Conservation (phyloP, 192 early-diverging fungal genomes). For the Rhizophagus prolifer region DNA sequence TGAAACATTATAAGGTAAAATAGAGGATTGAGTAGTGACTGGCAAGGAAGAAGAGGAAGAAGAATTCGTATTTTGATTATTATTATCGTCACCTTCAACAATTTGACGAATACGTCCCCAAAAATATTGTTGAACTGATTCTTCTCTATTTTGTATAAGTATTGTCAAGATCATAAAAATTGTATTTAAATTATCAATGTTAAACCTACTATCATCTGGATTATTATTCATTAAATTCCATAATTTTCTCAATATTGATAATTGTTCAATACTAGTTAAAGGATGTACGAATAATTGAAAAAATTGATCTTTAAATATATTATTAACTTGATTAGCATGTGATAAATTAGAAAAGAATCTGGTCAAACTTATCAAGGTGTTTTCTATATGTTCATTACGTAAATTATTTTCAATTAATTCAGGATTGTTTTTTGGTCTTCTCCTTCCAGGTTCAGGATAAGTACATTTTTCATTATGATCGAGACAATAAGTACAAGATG, state of each 20-base stretch:
- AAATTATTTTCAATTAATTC: background rate
- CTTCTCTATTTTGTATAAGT: background rate
- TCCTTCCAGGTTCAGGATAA: background rate
- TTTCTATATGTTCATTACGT: background rate
- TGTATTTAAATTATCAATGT: background rate
- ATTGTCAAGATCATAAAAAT: background rate
- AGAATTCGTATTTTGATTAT: background rate
- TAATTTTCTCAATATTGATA: background rate
- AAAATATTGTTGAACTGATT: background rate
- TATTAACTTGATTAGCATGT: background rate
- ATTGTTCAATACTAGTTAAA: background rate
- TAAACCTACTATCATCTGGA: background rate
- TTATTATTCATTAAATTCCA: background rate
- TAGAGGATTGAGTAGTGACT: background rate
- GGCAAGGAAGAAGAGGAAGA: background rate
- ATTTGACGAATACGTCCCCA: background rate
- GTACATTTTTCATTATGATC: background rate
- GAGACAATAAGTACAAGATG: background rate
- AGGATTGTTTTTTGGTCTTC: background rate
- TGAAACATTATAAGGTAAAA: background rate
- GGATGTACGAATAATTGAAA: background rate
- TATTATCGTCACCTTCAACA: background rate
- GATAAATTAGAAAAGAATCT: background rate
- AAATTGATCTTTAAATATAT: background rate
- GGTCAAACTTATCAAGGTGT: background rate